Percentiles rank a stretch among this genome's conserved stretches.
These are phyloP conservation scores for Vitis hybrid DNA, from an alignment of 177 flowering plant species.

Conservation along the genomic window DNA sequence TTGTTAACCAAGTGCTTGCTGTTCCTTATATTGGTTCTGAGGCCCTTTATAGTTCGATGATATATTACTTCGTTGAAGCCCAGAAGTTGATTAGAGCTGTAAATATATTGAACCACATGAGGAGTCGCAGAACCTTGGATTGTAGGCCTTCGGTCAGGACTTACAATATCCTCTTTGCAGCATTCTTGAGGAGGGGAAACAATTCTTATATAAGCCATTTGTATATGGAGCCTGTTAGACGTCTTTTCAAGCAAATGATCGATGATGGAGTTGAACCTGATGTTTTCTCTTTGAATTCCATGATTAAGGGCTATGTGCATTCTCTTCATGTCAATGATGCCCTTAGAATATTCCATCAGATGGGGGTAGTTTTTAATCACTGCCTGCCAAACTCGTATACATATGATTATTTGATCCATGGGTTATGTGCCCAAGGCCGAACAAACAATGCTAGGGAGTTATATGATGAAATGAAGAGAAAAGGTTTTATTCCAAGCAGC, in stretches of 20 bases:
- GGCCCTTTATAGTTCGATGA: constrained; percentile 70
- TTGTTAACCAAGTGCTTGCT: constrained; percentile 76
- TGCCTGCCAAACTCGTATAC: constrained; percentile 69
- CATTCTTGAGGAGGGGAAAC: constrained; percentile 57
- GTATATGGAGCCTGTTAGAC: constrained; percentile 78
- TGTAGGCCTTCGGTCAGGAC: constrained; percentile 74
- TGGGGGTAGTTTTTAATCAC: constrained; percentile 60
- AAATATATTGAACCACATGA: constrained; percentile 77
- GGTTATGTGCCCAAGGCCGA: constrained; percentile 83
- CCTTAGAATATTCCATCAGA: constrained; percentile 83
- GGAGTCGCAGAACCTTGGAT: constrained; percentile 35
- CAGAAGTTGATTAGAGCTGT: constrained; percentile 70
- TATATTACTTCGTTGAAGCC: constrained; percentile 69
- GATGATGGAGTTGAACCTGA: constrained; percentile 88
- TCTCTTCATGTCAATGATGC: constrained; percentile 90
- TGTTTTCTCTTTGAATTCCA: constrained; percentile 65
- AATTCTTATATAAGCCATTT: constrained; percentile 69
- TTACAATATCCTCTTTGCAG: constrained; percentile 71
- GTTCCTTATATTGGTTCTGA: constrained; percentile 56
- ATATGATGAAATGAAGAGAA: constrained; percentile 63
- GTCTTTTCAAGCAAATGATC: constrained; percentile 81
- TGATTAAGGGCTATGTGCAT: constrained; percentile 87
- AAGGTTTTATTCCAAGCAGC: constrained; percentile 63
- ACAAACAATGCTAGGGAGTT: constrained; percentile 75
- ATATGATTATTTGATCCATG: constrained; percentile 76